Percentiles rank a stretch among this genome's conserved stretches.
These are phyloP conservation scores for Penicillium lividum DNA, from an alignment of 495 filamentous ascomycete species.

Conservation along the genomic window DNA sequence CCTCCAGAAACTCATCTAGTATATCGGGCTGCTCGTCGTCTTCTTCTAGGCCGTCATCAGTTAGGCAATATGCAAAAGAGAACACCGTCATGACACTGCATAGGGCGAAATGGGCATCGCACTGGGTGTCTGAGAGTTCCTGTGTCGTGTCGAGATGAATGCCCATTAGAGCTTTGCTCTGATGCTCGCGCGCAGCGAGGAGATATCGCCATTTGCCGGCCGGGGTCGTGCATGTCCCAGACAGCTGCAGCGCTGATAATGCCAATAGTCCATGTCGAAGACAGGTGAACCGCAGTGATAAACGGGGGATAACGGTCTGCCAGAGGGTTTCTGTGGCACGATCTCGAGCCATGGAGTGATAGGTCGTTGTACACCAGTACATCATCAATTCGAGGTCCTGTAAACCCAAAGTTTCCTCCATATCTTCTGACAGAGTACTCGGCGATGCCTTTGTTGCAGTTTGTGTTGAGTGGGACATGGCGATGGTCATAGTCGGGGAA, in stretches of 20 bases:
- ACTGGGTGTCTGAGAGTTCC: conserved; percentile 37
- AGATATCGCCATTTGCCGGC: conserved; percentile 29
- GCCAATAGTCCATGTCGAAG: conserved; percentile 54
- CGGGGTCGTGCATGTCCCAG: conserved; percentile 17
- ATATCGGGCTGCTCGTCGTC: conserved; percentile 21
- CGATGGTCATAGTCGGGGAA: neutral
- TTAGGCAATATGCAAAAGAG: conserved; percentile 42
- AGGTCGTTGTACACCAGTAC: conserved; percentile 48
- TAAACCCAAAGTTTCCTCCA: conserved; percentile 9
- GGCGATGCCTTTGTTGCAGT: neutral
- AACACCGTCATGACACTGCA: conserved; percentile 48
- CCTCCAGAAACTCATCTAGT: conserved; percentile 44
- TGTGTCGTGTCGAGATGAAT: conserved; percentile 28
- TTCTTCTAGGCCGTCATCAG: conserved; percentile 24
- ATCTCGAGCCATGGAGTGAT: conserved; percentile 40
- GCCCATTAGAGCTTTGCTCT: conserved; percentile 37
- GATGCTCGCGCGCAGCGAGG: conserved; percentile 36
- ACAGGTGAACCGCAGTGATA: conserved; percentile 45
- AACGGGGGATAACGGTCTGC: conserved; percentile 44
- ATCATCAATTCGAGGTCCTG: conserved; percentile 49
- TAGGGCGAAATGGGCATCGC: conserved; percentile 48
- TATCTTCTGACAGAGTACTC: neutral
- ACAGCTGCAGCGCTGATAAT: conserved; percentile 49
- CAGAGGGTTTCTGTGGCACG: conserved; percentile 40
- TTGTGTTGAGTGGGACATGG: neutral